These are phyloP conservation scores for Pythium rhizo-oryzae DNA, from an alignment of 352 stramenopile species.

Conservation along the genomic window DNA sequence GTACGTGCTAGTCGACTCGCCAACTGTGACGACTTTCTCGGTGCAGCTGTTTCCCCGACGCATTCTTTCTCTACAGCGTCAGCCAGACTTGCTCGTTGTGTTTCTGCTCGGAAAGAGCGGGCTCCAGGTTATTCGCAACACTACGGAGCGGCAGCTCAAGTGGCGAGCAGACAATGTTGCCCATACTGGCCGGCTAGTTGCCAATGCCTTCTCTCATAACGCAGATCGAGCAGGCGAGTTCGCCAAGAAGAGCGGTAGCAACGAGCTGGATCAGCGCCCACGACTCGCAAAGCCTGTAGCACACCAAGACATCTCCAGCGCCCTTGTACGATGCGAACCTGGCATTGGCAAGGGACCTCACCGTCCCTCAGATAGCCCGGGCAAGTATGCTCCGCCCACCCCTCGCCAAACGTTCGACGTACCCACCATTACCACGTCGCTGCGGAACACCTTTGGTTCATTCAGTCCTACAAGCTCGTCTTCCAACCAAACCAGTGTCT, in stretches of 20 bases:
- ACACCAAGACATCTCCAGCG: slow-evolving; percentile 11
- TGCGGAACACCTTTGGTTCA: slow-evolving; percentile 4
- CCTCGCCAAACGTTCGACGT: background rate
- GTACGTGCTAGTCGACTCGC: slow-evolving; percentile 48
- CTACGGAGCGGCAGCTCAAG: slow-evolving; percentile 30
- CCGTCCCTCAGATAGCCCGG: background rate
- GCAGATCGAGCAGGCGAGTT: slow-evolving; percentile 2
- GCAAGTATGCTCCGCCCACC: slow-evolving; percentile 2
- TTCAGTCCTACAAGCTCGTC: slow-evolving; percentile 5
- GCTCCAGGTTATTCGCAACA: slow-evolving; percentile 31
- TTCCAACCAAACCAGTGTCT: background rate
- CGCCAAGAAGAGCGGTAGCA: background rate
- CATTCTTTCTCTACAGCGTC: slow-evolving; percentile 7
- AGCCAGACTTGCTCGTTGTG: slow-evolving; percentile 32
- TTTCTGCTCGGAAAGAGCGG: slow-evolving; percentile 41
- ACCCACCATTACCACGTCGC: background rate
- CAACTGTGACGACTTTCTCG: slow-evolving; percentile 34
- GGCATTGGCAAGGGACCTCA: background rate
- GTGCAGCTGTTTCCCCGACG: slow-evolving; percentile 36
- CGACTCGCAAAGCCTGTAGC: background rate
- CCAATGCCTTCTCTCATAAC: slow-evolving; percentile 13
- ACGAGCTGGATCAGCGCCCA: background rate
- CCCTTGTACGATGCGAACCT: slow-evolving; percentile 10
- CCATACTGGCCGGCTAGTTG: slow-evolving; percentile 35
- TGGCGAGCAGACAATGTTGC: slow-evolving; percentile 33